Evolutionary conservation across 164 flowering plant species (phyloP), one percentile per base, ranked within the genome.

Genomic region (Vitis rupestris): DNA sequence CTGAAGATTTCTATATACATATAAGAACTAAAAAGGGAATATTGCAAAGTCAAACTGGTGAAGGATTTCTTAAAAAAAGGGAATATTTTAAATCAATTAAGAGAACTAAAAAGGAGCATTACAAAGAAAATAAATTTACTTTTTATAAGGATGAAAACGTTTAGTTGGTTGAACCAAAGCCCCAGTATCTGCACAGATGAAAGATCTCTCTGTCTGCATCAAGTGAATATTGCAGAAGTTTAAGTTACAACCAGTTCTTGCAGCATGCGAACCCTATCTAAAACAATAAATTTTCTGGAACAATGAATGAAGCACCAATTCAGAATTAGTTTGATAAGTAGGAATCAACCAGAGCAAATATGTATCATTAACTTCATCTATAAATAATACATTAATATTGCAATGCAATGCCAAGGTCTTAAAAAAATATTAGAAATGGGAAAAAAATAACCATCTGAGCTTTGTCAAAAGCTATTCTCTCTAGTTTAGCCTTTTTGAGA

Each of bases 171-270:
- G 82, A 65, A 95, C 48, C 71, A 92, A 69, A 57, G 94, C 88
- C 69, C 99, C 99, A 75, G 99, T 95, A 72, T 95, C 99, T 53
- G 85, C 87, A 84, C 97, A 95, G 55, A 95, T 80, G 65, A 87
- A 85, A 50, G 97, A 87, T 78, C 96, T 89, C 71, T 95, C 97
- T 10, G 82, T 69, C 98, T 94, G 86, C 80, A 82, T 8, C 73
- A 68, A 12, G 14, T 56, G 59, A 72, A 44, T 29, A 49, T 30
- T 17, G 14, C 52, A 15, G 14, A 27, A 65, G 53, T 51, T 17
- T 62, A 62, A 44, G 16, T 16, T 23, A 59, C 1, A 27, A 0
- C 10, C 1, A 59, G 27, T 10, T 9, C 8, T 23, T 11, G 29
- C 27, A 17, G 11, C 61, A 59, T 59, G 4, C 5, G 4, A 9